phyloP scores from a whole-genome alignment of 1,139 yeast species.

The Arxiozyma bovina region DNA sequence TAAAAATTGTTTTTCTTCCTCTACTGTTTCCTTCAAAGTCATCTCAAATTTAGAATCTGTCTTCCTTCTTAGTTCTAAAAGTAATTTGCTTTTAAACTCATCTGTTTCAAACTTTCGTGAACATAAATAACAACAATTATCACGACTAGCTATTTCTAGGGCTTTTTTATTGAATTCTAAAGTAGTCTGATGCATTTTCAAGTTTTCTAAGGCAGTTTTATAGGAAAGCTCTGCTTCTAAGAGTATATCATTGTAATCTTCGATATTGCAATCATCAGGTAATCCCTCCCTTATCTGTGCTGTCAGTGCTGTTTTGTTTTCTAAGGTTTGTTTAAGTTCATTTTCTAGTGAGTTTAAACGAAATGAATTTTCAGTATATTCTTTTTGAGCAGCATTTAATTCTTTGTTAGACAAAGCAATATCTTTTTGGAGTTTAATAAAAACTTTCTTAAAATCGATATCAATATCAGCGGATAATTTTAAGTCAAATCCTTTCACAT shows the following conservation, averaged over 20 bases:
- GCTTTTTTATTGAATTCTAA: slow-evolving; percentile 58
- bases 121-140: slow-evolving; percentile 57
- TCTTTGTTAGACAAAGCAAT: slow-evolving; percentile 14
- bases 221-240: slow-evolving; percentile 54
- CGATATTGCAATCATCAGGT: slow-evolving; percentile 41
- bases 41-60: slow-evolving; percentile 28
- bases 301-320: slow-evolving; percentile 2
- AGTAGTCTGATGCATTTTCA: slow-evolving; percentile 59
- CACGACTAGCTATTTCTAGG: slow-evolving; percentile 46
- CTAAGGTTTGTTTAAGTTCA: slow-evolving; percentile 11
- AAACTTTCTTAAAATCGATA: slow-evolving; percentile 17
- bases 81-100: slow-evolving; percentile 28
- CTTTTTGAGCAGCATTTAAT: slow-evolving; percentile 9
- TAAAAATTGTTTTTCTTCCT: slow-evolving; percentile 36
- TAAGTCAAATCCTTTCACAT: slow-evolving; percentile 10
- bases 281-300: slow-evolving; percentile 18
- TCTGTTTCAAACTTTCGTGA: slow-evolving; percentile 46
- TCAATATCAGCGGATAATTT: slow-evolving; percentile 14
- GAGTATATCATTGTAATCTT: slow-evolving; percentile 41
- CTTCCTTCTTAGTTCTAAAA: slow-evolving; percentile 30
- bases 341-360: slow-evolving; percentile 14
- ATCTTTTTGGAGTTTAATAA: slow-evolving; percentile 18
- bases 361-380: slow-evolving; percentile 15
- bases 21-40: slow-evolving; percentile 31
- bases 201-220: slow-evolving; percentile 49